phyloP scores from a whole-genome alignment of 352 stramenopile genomes.

The Globisporangium nagaii region DNA sequence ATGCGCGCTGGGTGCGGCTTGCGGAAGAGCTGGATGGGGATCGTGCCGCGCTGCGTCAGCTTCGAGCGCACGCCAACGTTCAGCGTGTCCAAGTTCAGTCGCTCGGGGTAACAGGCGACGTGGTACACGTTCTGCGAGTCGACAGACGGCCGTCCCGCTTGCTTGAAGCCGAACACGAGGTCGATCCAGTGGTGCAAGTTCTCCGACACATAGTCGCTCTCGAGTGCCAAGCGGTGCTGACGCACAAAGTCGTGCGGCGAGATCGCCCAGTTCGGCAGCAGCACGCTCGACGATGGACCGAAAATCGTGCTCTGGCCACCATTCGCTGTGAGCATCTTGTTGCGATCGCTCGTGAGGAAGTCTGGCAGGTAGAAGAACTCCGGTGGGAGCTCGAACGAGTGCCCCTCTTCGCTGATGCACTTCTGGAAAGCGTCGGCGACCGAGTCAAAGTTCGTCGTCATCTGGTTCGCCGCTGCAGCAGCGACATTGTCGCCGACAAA shows the following conservation, averaged over 20 bases:
- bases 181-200: constrained; percentile 99
- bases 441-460: constrained; percentile 48
- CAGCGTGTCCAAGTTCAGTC: constrained; percentile 57
- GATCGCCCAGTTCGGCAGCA: constrained; percentile 95
- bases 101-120: constrained; percentile 73
- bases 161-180: constrained; percentile 98
- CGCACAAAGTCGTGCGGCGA: constrained; percentile 95
- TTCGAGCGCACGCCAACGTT: constrained; percentile 53
- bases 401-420: constrained; percentile 47
- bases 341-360: constrained; percentile 58
- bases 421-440: constrained; percentile 49
- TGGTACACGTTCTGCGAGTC: constrained; percentile 93
- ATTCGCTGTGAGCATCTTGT: constrained; percentile 52
- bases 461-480: background rate
- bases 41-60: constrained; percentile 66
- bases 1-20: constrained; percentile 66
- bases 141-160: constrained; percentile 84
- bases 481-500: constrained; percentile 2
- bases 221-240: constrained; percentile 93
- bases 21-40: constrained; percentile 75
- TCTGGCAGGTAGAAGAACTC: constrained; percentile 82
- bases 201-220: constrained; percentile 97
- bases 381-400: constrained; percentile 67
- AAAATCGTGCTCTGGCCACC: constrained; percentile 27
- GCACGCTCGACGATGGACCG: constrained; percentile 79